Evolutionary conservation across 306 rosid species (phyloP).

Genomic region (Medicago ruthenica): DNA sequence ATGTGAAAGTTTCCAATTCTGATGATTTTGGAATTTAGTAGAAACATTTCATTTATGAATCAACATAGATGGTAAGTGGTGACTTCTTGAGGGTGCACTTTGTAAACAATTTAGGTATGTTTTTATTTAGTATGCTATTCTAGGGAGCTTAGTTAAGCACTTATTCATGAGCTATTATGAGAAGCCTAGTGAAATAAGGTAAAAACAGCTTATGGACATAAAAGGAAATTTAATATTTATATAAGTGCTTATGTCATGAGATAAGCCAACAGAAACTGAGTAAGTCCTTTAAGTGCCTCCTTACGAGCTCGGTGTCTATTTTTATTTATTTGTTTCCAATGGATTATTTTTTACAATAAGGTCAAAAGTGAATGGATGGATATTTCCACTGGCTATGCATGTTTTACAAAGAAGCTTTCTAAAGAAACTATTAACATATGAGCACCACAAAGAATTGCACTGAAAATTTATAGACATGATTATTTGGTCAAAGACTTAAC

Average conservation of each 20-base stretch:
- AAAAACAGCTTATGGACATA: neutral
- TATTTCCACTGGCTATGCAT: neutral
- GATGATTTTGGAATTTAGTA: conserved; percentile 22
- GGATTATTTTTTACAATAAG: too few species aligned
- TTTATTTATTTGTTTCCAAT: too few species aligned
- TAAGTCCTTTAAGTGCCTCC: neutral
- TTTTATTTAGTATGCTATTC: neutral
- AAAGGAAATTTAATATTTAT: neutral
- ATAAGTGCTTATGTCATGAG: neutral
- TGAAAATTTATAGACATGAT: conserved; percentile 14
- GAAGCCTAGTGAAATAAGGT: neutral
- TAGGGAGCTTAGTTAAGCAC: neutral
- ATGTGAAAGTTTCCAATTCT: conserved; percentile 1
- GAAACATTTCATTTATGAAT: conserved; percentile 18
- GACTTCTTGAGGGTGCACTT: neutral
- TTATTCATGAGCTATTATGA: neutral
- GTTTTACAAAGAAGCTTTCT: neutral
- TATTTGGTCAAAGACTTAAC: conserved; percentile 19
- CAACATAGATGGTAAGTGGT: conserved; percentile 12
- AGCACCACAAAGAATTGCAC: conserved; percentile 1
- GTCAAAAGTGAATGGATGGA: too few species aligned
- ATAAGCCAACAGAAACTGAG: neutral
- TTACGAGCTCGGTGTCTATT: too few species aligned
- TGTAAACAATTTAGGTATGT: neutral
- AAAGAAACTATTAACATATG: neutral